Percentiles rank a stretch among this genome's conserved stretches.
Evolutionary conservation across 1,139 yeast genomes (phyloP).

Genomic region (Yamadazyma membranifaciens): DNA sequence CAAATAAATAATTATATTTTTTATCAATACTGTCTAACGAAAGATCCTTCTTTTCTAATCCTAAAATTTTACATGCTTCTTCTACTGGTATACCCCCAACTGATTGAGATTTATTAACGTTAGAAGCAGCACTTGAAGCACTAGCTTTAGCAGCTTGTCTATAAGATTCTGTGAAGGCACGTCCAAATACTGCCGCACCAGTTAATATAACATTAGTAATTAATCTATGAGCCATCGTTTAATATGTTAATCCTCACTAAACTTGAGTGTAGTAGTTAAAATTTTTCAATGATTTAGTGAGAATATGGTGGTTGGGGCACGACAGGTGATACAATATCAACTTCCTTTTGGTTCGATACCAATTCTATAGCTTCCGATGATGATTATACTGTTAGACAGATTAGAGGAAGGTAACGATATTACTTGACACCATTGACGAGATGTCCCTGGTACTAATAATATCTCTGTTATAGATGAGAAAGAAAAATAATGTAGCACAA

Average conservation of each 20-base stretch:
- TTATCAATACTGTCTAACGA: conserved; percentile 62
- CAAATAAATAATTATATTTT: conserved; percentile 80
- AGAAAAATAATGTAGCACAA: conserved; percentile 41
- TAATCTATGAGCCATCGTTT: conserved; percentile 79
- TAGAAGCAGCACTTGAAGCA: conserved; percentile 54
- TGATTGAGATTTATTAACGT: conserved; percentile 46
- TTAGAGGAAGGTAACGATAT: too few relatives aligned
- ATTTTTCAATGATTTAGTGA: conserved; percentile 1
- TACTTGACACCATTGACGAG: too few relatives aligned
- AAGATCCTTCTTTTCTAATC: conserved; percentile 62
- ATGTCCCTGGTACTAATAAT: too few relatives aligned
- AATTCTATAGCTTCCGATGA: too few relatives aligned
- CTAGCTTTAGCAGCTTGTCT: conserved; percentile 91
- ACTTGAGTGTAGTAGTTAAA: conserved; percentile 6
- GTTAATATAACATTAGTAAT: conserved; percentile 86
- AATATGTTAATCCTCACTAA: too few relatives aligned
- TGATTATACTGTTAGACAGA: too few relatives aligned
- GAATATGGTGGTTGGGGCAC: not conserved
- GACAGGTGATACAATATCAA: too few relatives aligned
- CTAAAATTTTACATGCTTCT: conserved; percentile 89
- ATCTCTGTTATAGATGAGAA: too few relatives aligned
- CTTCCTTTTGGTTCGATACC: too few relatives aligned
- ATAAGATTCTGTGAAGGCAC: conserved; percentile 96
- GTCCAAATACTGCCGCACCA: conserved; percentile 93
- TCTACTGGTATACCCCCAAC: conserved; percentile 80